These are phyloP conservation scores for Cladosporium sp. DNA, from an alignment of 2,329 filamentous ascomycete genomes.

Conservation along the genomic window DNA sequence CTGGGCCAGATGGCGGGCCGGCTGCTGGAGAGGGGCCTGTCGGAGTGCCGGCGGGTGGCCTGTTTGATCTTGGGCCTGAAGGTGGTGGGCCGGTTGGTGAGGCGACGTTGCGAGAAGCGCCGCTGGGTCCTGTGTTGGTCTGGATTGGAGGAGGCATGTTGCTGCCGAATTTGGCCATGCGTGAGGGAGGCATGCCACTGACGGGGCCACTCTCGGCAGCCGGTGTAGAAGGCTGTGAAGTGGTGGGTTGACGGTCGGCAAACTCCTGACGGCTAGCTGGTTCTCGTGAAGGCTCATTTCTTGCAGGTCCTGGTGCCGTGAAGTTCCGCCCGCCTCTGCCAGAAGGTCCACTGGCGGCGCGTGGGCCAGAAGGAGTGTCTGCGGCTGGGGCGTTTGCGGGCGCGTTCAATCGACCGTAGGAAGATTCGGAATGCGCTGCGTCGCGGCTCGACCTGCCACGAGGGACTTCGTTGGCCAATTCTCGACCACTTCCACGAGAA, in stretches of 20 bases:
- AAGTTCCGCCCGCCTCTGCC: constrained; percentile 38
- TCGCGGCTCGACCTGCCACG: constrained; percentile 34
- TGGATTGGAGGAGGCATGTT: constrained; percentile 24
- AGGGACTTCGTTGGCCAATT: constrained; percentile 37
- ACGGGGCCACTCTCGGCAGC: constrained; percentile 21
- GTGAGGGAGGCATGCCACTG: constrained; percentile 27
- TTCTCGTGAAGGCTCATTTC: constrained; percentile 15
- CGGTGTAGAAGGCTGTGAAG: constrained; percentile 23
- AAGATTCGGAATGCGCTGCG: constrained; percentile 40
- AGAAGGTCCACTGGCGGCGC: constrained; percentile 38
- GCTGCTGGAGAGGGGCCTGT: constrained; percentile 26
- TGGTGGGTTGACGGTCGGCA: constrained; percentile 12
- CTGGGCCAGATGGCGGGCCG: constrained; percentile 29
- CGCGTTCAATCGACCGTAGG: constrained; percentile 47
- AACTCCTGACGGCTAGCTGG: constrained; percentile 2
- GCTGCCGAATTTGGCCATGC: constrained; percentile 21
- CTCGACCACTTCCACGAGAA: constrained; percentile 35
- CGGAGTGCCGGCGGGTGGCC: constrained; percentile 22
- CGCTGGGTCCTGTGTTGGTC: constrained; percentile 20
- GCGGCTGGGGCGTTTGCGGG: constrained; percentile 13
- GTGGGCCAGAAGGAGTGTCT: constrained; percentile 49
- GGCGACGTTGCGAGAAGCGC: constrained; percentile 19
- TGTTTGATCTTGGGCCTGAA: constrained; percentile 23
- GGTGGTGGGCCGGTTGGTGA: constrained; percentile 29
- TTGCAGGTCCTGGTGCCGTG: constrained; percentile 29